phyloP scores from a whole-genome alignment of 2,329 filamentous ascomycete genomes.

The Sclerotinia spermophila region DNA sequence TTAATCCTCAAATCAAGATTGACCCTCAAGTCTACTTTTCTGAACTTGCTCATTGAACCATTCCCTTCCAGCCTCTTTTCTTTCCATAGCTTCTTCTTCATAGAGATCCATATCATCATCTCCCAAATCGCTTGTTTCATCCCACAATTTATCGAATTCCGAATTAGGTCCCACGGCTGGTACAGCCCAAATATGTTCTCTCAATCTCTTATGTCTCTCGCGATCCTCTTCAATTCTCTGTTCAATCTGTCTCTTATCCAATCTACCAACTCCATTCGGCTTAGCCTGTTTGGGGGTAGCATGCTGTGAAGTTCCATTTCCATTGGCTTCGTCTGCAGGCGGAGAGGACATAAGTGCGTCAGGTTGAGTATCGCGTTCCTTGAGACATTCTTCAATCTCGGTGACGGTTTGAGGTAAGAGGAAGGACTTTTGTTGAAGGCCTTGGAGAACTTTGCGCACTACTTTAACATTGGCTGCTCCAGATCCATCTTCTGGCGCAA shows the following conservation, averaged over 20 bases:
- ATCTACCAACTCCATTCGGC: constrained; percentile 34
- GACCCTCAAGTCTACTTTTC: neutral
- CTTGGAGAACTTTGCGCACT: constrained; percentile 71
- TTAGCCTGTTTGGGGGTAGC: constrained; percentile 13
- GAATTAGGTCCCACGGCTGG: constrained; percentile 46
- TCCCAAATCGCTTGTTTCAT: constrained; percentile 79
- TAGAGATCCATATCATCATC: constrained; percentile 80
- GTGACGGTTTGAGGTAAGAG: constrained; percentile 69
- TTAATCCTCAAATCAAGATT: neutral
- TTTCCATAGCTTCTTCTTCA: constrained; percentile 61
- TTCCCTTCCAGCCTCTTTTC: constrained; percentile 26
- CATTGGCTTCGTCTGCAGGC: constrained; percentile 23
- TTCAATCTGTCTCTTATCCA: constrained; percentile 88
- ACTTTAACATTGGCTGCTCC: constrained; percentile 94
- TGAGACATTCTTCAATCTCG: constrained; percentile 80
- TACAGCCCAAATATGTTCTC: constrained; percentile 93
- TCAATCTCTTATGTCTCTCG: constrained; percentile 84
- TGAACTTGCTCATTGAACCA: constrained; percentile 32
- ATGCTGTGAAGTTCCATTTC: constrained; percentile 24
- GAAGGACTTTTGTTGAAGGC: constrained; percentile 66
- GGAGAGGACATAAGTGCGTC: constrained; percentile 21
- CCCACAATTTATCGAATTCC: constrained; percentile 80
- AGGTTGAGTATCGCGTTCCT: constrained; percentile 52
- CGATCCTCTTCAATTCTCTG: constrained; percentile 96
- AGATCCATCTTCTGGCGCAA: constrained; percentile 80